Conservation (phyloP, 164 flowering plant species). For the Chimonanthus salicifolius region DNA sequence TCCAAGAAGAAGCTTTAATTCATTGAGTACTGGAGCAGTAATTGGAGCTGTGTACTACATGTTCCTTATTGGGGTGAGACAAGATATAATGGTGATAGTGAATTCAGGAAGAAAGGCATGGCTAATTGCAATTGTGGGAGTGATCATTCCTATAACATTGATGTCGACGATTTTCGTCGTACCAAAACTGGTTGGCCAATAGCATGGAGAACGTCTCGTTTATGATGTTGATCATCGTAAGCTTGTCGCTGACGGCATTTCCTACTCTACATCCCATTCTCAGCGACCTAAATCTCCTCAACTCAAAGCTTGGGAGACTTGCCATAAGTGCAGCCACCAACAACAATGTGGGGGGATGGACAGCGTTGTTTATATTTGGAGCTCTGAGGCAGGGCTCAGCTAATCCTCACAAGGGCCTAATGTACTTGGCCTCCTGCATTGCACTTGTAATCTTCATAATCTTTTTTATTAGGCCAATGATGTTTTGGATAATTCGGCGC, state of each 20-base stretch:
- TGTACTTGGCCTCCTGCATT: conserved; percentile 20
- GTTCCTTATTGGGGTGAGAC: conserved; percentile 48
- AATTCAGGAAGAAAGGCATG: conserved; percentile 30
- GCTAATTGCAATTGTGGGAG: conserved; percentile 20
- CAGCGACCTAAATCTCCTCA: conserved; percentile 49
- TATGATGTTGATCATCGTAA: conserved; percentile 4
- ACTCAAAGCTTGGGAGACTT: conserved; percentile 53
- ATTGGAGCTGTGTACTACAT: conserved; percentile 47
- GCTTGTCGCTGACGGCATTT: conserved; percentile 34
- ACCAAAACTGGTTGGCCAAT: conserved; percentile 16
- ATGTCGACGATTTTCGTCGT: background rate
- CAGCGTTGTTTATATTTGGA: conserved; percentile 24
- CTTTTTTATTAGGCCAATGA: conserved; percentile 11
- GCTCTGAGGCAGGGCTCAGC: conserved; percentile 21
- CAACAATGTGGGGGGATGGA: conserved; percentile 29
- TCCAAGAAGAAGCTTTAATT: conserved; percentile 22
- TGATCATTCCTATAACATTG: conserved; percentile 17
- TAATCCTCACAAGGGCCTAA: conserved; percentile 6
- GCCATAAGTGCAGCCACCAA: conserved; percentile 34
- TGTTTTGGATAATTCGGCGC: conserved; percentile 25
- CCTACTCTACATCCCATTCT: conserved; percentile 41
- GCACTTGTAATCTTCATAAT: background rate
- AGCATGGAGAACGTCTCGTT: conserved; percentile 20
- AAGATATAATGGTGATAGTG: conserved; percentile 27
- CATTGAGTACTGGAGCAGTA: conserved; percentile 29